phyloP scores from a whole-genome alignment of 768 basidiomycete species.

The Strobilomyces dryophilus region DNA sequence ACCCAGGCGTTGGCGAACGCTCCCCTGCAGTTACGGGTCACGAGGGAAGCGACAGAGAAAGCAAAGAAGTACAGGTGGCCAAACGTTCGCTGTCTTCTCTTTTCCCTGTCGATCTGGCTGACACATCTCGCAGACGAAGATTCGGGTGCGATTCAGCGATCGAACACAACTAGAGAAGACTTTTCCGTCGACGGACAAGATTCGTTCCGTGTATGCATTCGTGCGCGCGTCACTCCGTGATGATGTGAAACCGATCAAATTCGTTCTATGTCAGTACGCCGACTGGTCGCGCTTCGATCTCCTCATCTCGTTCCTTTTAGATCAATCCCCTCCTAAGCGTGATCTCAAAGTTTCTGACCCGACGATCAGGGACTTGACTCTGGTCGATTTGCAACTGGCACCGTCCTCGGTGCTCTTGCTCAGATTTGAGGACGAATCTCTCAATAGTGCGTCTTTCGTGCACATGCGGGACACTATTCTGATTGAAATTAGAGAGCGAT shows the following conservation, averaged over 20 bases:
- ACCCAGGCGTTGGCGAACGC: slow-evolving; percentile 63
- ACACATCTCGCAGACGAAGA: slow-evolving; percentile 57
- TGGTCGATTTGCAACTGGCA: slow-evolving; percentile 69
- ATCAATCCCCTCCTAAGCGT: slow-evolving; percentile 77
- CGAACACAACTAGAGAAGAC: slow-evolving; percentile 74
- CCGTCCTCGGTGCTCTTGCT: slow-evolving; percentile 78
- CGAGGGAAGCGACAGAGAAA: slow-evolving; percentile 58
- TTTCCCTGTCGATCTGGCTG: background rate
- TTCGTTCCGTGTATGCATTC: slow-evolving; percentile 80
- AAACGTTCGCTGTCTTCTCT: slow-evolving; percentile 38
- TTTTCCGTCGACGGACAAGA: slow-evolving; percentile 77
- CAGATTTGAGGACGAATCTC: slow-evolving; percentile 64
- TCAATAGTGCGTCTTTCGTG: slow-evolving; percentile 51
- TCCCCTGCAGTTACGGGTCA: slow-evolving; percentile 62
- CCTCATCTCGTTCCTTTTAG: slow-evolving; percentile 34
- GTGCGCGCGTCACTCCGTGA: slow-evolving; percentile 68
- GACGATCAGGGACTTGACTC: slow-evolving; percentile 59
- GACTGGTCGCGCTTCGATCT: background rate
- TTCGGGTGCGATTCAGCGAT: slow-evolving; percentile 79
- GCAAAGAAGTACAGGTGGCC: slow-evolving; percentile 69
- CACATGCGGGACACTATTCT: background rate
- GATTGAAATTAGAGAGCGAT: slow-evolving; percentile 40
- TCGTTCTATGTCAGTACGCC: slow-evolving; percentile 67
- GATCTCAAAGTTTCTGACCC: slow-evolving; percentile 83
- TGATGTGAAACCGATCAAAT: slow-evolving; percentile 75